Evolutionary conservation across 2,329 filamentous ascomycete genomes (phyloP).

Genomic region (Aspergillus sp.): DNA sequence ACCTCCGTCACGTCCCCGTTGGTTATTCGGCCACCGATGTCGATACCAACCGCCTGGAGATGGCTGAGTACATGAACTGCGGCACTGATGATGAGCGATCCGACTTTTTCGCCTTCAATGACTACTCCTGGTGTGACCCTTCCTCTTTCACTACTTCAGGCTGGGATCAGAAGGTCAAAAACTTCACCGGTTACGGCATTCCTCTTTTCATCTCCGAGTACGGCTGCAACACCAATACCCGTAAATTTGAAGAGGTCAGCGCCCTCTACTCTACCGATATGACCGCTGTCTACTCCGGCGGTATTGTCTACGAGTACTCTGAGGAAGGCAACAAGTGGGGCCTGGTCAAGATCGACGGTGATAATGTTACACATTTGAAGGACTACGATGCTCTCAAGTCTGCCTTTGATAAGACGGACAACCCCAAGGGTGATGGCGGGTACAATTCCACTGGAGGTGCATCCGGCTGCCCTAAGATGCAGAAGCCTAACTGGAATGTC

Average conservation of each 20-base stretch:
- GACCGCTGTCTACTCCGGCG: constrained; percentile 88
- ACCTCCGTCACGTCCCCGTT: constrained; percentile 63
- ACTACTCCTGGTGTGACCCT: constrained; percentile 69
- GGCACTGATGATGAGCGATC: constrained; percentile 76
- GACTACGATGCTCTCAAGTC: constrained; percentile 60
- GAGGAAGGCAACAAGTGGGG: constrained; percentile 79
- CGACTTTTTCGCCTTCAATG: constrained; percentile 89
- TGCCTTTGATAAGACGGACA: constrained; percentile 46
- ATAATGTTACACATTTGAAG: constrained; percentile 50
- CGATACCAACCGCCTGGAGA: constrained; percentile 76
- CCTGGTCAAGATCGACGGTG: constrained; percentile 62
- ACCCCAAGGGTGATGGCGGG: constrained; percentile 54
- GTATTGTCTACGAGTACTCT: constrained; percentile 93
- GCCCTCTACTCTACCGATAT: constrained; percentile 79
- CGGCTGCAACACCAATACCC: constrained; percentile 78
- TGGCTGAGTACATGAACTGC: constrained; percentile 91
- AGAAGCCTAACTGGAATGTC: constrained; percentile 54
- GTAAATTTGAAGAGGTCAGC: constrained; percentile 73
- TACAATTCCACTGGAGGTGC: constrained; percentile 52
- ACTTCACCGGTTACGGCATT: constrained; percentile 79
- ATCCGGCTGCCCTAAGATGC: constrained; percentile 51
- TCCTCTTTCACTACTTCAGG: constrained; percentile 72
- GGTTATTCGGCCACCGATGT: constrained; percentile 78
- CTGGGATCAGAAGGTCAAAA: constrained; percentile 84
- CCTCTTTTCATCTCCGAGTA: constrained; percentile 95